Base-by-base conservation (phyloP, 179 eudicot species). In the Beta corolliflora region DNA sequence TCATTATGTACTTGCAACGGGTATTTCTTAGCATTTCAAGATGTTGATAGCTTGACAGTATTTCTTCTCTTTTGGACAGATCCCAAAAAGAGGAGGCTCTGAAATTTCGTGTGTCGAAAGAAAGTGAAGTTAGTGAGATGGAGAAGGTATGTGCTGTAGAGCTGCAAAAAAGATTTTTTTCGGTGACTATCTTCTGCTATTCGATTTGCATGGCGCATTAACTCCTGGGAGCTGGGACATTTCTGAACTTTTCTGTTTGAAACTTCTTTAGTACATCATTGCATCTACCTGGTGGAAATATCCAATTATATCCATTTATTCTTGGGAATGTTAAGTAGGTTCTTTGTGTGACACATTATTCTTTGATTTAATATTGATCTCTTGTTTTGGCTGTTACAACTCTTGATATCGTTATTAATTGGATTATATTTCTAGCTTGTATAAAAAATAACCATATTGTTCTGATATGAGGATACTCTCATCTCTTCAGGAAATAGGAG, bases 21-120 rank as follows among this genome's bases (percentile, higher is more conserved):
- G 5, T 78, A 16, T 84, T 73, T 44, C 52, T 79, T 83, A 46
- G 58, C 75, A 73, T 76, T 11, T 54, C 52, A 67, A 73, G 19
- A 9, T 66, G 41, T 53, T 72, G 48, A 36, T 72, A 61, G 11
- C 72, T 36, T 72, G n/a, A 77, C 29, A 48, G 5, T 59, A 36
- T 77, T 5, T 58, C 2, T 74, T 81, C 61, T 8, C 41, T 68
- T 82, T 66, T 73, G 68, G 83, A 76, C 87, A 97, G 99, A 89
- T 45, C 82, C 79, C 98, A 97, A 84, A 92, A 89, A 85, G 98
- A 97, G 81, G 99, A 95, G 83, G 99, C 99, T 44, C 81, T 97
- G 75, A 89, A 92, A 85, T 97, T 97, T 71, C 97, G 99, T 25
- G 97, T 82, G 74, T 78, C 90, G 83, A 97, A 93, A 84, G 87